Conservation (phyloP, 345 rosid species). For the Turritis glabra region DNA sequence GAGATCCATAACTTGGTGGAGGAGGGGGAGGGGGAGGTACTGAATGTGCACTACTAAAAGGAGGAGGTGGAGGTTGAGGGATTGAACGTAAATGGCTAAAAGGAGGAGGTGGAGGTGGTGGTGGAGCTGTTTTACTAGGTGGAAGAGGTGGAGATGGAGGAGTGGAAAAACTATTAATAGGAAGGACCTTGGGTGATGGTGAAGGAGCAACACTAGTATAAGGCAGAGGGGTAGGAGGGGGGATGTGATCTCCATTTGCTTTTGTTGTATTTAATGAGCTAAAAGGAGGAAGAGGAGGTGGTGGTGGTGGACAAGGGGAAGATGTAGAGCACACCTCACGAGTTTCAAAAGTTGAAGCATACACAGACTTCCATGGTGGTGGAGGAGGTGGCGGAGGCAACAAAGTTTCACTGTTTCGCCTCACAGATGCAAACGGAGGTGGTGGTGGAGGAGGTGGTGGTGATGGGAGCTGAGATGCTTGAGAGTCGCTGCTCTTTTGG, state of each 20-base stretch:
- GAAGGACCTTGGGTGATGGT: slow-evolving; percentile 28
- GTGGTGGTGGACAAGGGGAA: slow-evolving; percentile 33
- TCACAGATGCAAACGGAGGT: slow-evolving; percentile 41
- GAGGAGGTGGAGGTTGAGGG: slow-evolving; percentile 36
- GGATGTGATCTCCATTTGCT: slow-evolving; percentile 28
- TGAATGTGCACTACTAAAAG: background rate
- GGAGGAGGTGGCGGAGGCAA: slow-evolving; percentile 57
- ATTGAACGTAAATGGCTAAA: background rate
- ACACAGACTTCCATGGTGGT: slow-evolving; percentile 61
- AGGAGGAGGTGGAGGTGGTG: slow-evolving; percentile 38
- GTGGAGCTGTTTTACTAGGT: slow-evolving; percentile 5
- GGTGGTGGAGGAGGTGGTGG: slow-evolving; percentile 53
- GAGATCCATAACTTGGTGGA: slow-evolving; percentile 14
- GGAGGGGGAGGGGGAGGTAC: slow-evolving; percentile 40
- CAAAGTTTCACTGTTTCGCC: slow-evolving; percentile 38
- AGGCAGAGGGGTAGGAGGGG: slow-evolving; percentile 27
- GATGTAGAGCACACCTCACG: slow-evolving; percentile 25
- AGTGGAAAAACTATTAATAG: slow-evolving; percentile 23
- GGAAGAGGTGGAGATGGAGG: slow-evolving; percentile 8
- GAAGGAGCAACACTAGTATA: slow-evolving; percentile 29
- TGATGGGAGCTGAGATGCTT: slow-evolving; percentile 30
- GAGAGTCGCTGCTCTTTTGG: slow-evolving; percentile 34
- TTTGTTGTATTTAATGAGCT: slow-evolving; percentile 26
- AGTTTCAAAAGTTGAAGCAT: slow-evolving; percentile 34
- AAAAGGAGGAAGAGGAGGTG: slow-evolving; percentile 34